Evolutionary conservation across 2,329 filamentous ascomycete species (phyloP), one percentile per base, ranked within the genome.

Genomic region (Diaporthe aspalathi): DNA sequence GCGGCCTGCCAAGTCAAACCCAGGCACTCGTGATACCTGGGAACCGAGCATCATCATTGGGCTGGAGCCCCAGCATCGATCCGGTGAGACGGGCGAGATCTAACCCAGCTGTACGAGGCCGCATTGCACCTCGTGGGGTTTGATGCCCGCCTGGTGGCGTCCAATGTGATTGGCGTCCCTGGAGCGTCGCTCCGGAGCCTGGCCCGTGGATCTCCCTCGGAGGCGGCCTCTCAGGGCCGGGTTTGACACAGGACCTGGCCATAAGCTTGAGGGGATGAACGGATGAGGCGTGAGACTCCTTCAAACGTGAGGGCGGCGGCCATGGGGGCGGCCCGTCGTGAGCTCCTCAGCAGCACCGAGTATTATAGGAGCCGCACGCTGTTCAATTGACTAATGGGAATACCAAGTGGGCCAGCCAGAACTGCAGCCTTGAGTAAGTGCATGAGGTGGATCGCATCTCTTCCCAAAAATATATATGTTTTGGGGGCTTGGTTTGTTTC

Each of bases 1-100:
- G 43, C 29, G 60, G 60, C 60, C 60, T 50, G 24, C 60, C 60
- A 50, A 65, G 60, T 65, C 45, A 65, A 65, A 50, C 60, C 20
- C n/a, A 50, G 60, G n/a, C 43, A 65, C 22, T 38, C 3, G 11
- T 38, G 60, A 65, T 24, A 65, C 29, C 20, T 56, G 53, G 12
- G 29, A 32, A 22, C 4, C 32, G 53, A 56, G 14, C 5, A 38
- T 20, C 11, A 20, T 24, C 53, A 56, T 56, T 56, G 53, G 53
- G 20, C n/a, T 20, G 32, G 2, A 27, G 24, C 8, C 27, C 43
- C 43, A 11, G 27, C 27, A 65, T 27, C 43, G 14, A 50, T 49
- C 60, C 49, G 35, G 29, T 49, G 60, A 65, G 60, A 49, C 60
- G n/a, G 43, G 20, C 24, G 27, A 32, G 17, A 49, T 49, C 57